A percentile compares a stretch with the other conserved stretches of the same genome.
These are phyloP conservation scores for Psidium guajava DNA, from an alignment of 345 rosid species.

Conservation along the genomic window DNA sequence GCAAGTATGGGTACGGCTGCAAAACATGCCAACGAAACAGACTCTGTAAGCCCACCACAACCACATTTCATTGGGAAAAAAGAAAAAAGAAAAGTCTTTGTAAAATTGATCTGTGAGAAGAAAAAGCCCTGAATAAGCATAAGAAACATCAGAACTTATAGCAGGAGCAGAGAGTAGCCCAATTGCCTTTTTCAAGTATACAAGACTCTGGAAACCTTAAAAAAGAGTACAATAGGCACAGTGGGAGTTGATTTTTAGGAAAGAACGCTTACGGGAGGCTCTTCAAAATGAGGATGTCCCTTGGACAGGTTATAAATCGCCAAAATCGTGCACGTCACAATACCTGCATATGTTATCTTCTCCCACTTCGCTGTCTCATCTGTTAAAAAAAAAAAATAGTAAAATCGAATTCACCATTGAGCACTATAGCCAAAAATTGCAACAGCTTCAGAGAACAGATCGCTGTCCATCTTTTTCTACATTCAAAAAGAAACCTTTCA, in stretches of 20 bases:
- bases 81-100: neutral
- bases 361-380: conserved; percentile 91
- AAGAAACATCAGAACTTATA: neutral
- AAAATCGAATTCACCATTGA: neutral
- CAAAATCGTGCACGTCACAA: conserved; percentile 50
- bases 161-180: neutral
- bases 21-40: neutral
- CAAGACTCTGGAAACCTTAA: neutral
- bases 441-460: neutral
- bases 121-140: neutral
- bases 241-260: neutral
- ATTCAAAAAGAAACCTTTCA: neutral
- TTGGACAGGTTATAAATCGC: conserved; percentile 45
- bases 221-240: neutral
- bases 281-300: conserved; percentile 87
- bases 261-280: conserved; percentile 64
- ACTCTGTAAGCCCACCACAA: neutral
- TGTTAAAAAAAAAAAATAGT: neutral
- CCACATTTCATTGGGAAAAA: neutral
- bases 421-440: neutral
- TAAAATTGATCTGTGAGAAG: neutral
- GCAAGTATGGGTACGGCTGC: conserved; percentile 83
- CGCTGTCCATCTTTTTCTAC: neutral
- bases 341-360: conserved; percentile 75
- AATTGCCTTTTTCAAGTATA: neutral